Conservation (phyloP, 1,139 yeast genomes). For the Saccharomyces pastorianus region DNA sequence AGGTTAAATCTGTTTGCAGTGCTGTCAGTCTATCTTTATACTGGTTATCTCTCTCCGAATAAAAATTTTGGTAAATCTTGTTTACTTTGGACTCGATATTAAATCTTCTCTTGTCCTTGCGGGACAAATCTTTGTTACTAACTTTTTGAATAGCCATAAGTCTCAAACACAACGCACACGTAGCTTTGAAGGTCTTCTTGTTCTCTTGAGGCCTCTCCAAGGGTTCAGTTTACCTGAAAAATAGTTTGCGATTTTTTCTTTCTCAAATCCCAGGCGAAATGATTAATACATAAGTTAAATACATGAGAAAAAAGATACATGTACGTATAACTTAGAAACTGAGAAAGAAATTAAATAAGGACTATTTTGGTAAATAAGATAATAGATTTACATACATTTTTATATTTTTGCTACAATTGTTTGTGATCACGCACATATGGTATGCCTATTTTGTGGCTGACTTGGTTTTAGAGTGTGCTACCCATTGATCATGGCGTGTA, state of each 20-base stretch:
- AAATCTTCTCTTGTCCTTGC: slow-evolving; percentile 50
- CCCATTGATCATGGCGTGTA: slow-evolving; percentile 55
- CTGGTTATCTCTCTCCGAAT: slow-evolving; percentile 62
- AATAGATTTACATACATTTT: neutral
- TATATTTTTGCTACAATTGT: neutral
- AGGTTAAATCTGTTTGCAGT: slow-evolving; percentile 66
- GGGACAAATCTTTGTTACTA: slow-evolving; percentile 11
- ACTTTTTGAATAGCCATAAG: neutral
- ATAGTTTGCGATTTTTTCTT: neutral
- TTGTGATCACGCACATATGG: neutral
- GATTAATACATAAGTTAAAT: neutral
- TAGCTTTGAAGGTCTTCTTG: neutral
- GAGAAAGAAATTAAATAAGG: neutral
- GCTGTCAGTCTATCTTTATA: slow-evolving; percentile 68
- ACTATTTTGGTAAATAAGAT: too few relatives aligned
- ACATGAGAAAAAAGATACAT: neutral
- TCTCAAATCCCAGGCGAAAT: neutral
- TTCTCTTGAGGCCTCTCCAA: neutral
- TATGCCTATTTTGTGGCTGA: neutral
- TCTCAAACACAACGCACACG: neutral
- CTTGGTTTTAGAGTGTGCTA: slow-evolving; percentile 18
- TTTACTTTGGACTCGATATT: slow-evolving; percentile 58
- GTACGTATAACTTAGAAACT: too few relatives aligned
- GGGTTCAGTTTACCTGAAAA: neutral
- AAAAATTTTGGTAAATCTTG: slow-evolving; percentile 60